A percentile compares a stretch with the other conserved stretches of the same genome.
Evolutionary conservation across 1,284 basidiomycete species (phyloP).

Genomic region (Melanopsichium pennsylvanicum): DNA sequence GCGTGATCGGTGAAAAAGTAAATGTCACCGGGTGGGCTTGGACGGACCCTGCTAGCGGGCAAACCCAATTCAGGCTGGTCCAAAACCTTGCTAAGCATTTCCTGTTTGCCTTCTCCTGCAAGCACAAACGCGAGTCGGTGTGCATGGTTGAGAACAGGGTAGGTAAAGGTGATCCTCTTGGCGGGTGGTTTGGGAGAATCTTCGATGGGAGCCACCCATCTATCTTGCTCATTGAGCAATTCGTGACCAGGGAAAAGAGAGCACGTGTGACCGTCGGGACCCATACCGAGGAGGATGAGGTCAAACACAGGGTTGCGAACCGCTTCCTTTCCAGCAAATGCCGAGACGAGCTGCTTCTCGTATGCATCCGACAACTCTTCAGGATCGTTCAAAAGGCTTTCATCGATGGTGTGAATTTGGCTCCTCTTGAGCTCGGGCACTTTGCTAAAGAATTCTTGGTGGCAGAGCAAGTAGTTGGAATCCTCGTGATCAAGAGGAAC

Average conservation of each 20-base stretch:
- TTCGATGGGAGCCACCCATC: constrained; percentile 92
- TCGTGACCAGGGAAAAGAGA: constrained; percentile 92
- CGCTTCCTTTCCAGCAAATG: constrained; percentile 71
- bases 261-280: constrained; percentile 88
- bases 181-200: constrained; percentile 95
- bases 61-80: constrained; percentile 82
- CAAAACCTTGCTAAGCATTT: constrained; percentile 77
- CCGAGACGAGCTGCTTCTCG: constrained; percentile 85
- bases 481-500: constrained; percentile 92
- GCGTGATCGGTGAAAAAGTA: constrained; percentile 63
- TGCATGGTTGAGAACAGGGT: constrained; percentile 70
- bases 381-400: constrained; percentile 71
- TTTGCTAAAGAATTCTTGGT: constrained; percentile 80
- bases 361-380: constrained; percentile 91
- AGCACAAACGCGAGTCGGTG: constrained; percentile 85
- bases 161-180: constrained; percentile 73
- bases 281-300: constrained; percentile 66
- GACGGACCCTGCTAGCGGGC: constrained; percentile 83
- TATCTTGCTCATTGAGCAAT: constrained; percentile 81
- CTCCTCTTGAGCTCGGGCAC: constrained; percentile 76
- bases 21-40: constrained; percentile 75
- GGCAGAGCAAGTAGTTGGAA: constrained; percentile 85
- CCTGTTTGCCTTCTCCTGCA: constrained; percentile 82
- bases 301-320: constrained; percentile 65
- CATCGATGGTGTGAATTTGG: constrained; percentile 87